Base-by-base conservation (phyloP, 2,329 filamentous ascomycete species). In the Aspergillus sp. region DNA sequence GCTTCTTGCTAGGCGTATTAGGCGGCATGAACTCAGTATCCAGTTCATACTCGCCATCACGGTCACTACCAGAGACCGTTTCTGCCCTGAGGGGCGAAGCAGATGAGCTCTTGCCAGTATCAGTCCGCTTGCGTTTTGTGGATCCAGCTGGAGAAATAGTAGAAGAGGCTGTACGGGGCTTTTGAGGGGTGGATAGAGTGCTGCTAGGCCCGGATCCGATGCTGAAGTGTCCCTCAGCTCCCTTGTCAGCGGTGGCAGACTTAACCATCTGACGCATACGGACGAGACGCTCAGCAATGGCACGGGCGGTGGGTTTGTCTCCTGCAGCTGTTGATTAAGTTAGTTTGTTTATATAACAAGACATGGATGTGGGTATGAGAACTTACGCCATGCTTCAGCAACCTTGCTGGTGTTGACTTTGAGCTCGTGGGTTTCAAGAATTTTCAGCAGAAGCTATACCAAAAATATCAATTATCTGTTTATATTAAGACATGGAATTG, bases 321-420 rank as follows among this genome's bases (percentile, higher is more conserved):
- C 64, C 33, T 12, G 64, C 59, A 2, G 52, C 47, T 24, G 46
- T 22, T 33, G 15, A 24, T 30, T 45, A 47, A 12, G 45, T 54
- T 19, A 42, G 44, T 6, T 45, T 41, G 11, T 45, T 8, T 22
- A n/a, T 17, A 13, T 20, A 8, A 13, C 11, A 7, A 17, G 7
- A 8, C 17, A 27, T 15, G 27, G 19, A 15, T 7, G 33, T 20
- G 11, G 30, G 15, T 20, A 12, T n/a, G 27, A 17, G 20, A 17
- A 68, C 73, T 63, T 71, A 77, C 75, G 73, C 76, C 76, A 78
- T 24, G 70, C 68, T 4, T 65, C 68, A 2, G 74, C 68, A 5
- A 78, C 68, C 7, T 65, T 68, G 19, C 66, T 69, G 12, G 64
- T 61, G 55, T 78, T 71, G 7, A 77, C 66, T 4, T 54, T 66